Evolutionary conservation across 768 basidiomycete genomes (phyloP).

Genomic region (Hygrocybe punicea): DNA sequence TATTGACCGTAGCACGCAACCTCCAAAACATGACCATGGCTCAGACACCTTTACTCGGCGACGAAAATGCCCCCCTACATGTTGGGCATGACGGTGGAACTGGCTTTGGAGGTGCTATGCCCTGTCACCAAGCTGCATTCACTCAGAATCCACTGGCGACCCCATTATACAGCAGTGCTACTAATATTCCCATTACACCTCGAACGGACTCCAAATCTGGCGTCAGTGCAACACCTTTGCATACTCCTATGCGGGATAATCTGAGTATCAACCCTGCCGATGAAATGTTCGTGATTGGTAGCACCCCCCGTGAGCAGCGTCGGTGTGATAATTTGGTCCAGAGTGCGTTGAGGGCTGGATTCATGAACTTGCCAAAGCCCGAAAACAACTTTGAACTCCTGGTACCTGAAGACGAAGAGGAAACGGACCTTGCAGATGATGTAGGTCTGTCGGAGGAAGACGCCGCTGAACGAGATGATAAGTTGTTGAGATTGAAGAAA

Average conservation of each 20-base stretch:
- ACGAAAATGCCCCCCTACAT: slow-evolving; percentile 96
- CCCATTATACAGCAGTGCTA: slow-evolving; percentile 53
- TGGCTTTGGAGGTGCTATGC: slow-evolving; percentile 93
- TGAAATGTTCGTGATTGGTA: slow-evolving; percentile 50
- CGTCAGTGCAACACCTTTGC: slow-evolving; percentile 72
- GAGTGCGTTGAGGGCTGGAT: slow-evolving; percentile 74
- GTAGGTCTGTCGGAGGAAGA: slow-evolving; percentile 66
- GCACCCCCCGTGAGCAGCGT: slow-evolving; percentile 76
- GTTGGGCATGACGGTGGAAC: slow-evolving; percentile 69
- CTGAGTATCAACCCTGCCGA: slow-evolving; percentile 81
- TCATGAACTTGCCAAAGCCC: slow-evolving; percentile 81
- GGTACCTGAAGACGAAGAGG: slow-evolving; percentile 81
- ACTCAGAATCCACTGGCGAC: slow-evolving; percentile 97
- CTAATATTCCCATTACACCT: slow-evolving; percentile 55
- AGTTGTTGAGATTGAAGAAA: slow-evolving; percentile 58
- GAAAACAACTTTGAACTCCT: slow-evolving; percentile 97
- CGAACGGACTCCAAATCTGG: slow-evolving; percentile 35
- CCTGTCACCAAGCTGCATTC: slow-evolving; percentile 83
- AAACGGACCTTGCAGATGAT: slow-evolving; percentile 31
- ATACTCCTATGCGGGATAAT: slow-evolving; percentile 92
- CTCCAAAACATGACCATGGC: slow-evolving; percentile 87
- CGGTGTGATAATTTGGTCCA: slow-evolving; percentile 62
- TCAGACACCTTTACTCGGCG: slow-evolving; percentile 93
- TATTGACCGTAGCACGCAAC: slow-evolving; percentile 93
- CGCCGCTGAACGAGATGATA: slow-evolving; percentile 87